Percentiles rank a stretch among this genome's conserved stretches.
Evolutionary conservation across 2,329 filamentous ascomycete species (phyloP).

Genomic region (Blumeriella jaapii): DNA sequence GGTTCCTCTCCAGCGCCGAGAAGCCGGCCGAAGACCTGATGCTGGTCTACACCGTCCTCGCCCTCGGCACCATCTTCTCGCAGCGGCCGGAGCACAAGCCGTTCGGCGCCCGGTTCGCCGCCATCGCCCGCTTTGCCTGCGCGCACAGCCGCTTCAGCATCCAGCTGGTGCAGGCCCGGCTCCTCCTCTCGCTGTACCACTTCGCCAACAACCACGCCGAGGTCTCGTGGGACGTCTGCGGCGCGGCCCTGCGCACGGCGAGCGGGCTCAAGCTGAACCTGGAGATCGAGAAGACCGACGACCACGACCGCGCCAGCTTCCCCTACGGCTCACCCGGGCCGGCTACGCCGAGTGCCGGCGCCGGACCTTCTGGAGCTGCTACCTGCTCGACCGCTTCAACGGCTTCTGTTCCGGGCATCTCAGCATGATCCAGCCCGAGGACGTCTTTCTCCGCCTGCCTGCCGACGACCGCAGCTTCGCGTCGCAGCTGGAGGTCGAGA

Average conservation of each 20-base stretch:
- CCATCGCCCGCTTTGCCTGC: conserved; percentile 46
- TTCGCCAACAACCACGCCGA: conserved; percentile 47
- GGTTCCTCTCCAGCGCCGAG: conserved; percentile 35
- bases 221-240: conserved; percentile 53
- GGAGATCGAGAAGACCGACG: conserved; percentile 40
- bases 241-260: conserved; percentile 48
- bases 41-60: conserved; percentile 48
- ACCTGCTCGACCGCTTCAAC: conserved; percentile 56
- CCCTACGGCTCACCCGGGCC: conserved; percentile 46
- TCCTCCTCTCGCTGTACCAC: conserved; percentile 57
- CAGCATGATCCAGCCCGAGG: conserved; percentile 48
- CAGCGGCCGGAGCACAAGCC: conserved; percentile 32
- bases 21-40: conserved; percentile 45
- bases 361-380: conserved; percentile 62
- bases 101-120: conserved; percentile 37
- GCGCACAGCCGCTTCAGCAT: conserved; percentile 43
- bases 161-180: conserved; percentile 53
- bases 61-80: conserved; percentile 44
- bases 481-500: conserved; percentile 41
- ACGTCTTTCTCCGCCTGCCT: conserved; percentile 57
- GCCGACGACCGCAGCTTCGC: conserved; percentile 51
- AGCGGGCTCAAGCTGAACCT: conserved; percentile 50
- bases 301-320: conserved; percentile 30
- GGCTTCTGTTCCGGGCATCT: conserved; percentile 42
- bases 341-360: conserved; percentile 55